These are phyloP conservation scores for Fusarium sp. DNA, from an alignment of 2,329 filamentous ascomycete species.

Conservation along the genomic window DNA sequence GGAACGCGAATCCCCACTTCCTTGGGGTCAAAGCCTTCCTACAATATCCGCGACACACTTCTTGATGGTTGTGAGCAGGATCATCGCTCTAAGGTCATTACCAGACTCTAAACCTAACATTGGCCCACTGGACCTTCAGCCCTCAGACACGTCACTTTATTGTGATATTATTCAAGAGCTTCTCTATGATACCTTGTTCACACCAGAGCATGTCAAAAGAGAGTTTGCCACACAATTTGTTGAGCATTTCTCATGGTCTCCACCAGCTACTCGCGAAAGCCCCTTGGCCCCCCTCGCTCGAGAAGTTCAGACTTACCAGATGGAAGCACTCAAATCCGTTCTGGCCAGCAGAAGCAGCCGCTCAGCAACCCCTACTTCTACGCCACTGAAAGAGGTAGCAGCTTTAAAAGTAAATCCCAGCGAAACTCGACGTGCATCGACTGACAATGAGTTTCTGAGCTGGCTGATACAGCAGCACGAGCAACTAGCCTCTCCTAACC, in stretches of 20 bases:
- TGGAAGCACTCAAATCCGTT: not conserved
- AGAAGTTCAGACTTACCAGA: not conserved
- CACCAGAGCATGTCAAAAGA: not conserved
- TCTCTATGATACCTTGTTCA: not conserved
- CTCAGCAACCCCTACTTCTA: not conserved
- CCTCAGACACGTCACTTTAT: not conserved
- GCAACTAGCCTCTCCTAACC: not conserved
- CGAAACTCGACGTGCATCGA: not conserved
- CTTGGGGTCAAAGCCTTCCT: not conserved
- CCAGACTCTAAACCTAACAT: not conserved
- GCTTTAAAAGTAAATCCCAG: fast-evolving
- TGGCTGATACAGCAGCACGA: not conserved
- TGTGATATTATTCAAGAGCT: not conserved
- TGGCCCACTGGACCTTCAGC: not conserved
- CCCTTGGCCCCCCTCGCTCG: not conserved
- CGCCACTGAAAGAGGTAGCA: not conserved
- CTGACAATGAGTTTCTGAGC: not conserved
- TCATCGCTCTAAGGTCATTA: not conserved
- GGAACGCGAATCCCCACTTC: not conserved
- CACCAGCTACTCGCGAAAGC: not conserved
- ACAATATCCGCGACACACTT: not conserved
- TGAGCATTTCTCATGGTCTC: slow-evolving; percentile 9
- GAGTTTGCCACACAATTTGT: slow-evolving; percentile 7
- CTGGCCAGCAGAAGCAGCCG: not conserved
- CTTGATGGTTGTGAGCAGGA: slow-evolving; percentile 3